Evolutionary conservation across 768 basidiomycete genomes (phyloP), one percentile per base, ranked within the genome.

Genomic region (Chalciporus pseudorubinellus): DNA sequence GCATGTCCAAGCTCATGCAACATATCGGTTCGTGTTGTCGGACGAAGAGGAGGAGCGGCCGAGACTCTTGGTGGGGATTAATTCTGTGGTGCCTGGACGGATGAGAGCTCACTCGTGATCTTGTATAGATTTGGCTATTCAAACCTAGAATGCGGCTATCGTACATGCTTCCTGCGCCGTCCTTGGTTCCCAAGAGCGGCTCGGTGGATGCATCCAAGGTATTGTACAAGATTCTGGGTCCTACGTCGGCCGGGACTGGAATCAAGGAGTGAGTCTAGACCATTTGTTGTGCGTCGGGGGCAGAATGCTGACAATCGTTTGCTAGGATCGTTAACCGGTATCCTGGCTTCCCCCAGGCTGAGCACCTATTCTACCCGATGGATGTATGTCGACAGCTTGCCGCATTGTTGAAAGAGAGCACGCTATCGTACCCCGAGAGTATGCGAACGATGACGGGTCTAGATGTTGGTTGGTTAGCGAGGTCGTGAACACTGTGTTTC

Each of bases 1-100:
- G 64, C 86, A 89, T 46, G 87, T 92, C 5, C 86, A 89, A 48
- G 92, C 95, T 2, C 95, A 98, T 64, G 93, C 94, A 1, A 87
- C 89, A 0, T 93, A 98, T 70, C 88, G 94, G 10, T 98, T 98
- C 62, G 78, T 94, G 29, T 71, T 98, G 28, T 74, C 82, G 14
- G 95, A 97, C 52, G 93, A 95, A 57, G 92, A 95, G 61, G 82
- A 87, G 24, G 90, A 92, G 53, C 79, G 76, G 22, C 83, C 89
- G 4, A 76, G 87, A 47, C 77, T 98, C 13, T 72, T 97, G 55
- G 93, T 97, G 48, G 52, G 88, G 9, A 22, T 52, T 2, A 1
- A 12, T 28, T 22, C 16, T 7, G 10, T 31, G 11, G 2, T 36
- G 6, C 4, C 31, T 26, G 0, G 36, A 41, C 6, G 6, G 6